Percentiles rank a stretch among this genome's conserved stretches.
These are phyloP conservation scores for Alternaria panax DNA, from an alignment of 2,329 filamentous ascomycete species.

Conservation along the genomic window DNA sequence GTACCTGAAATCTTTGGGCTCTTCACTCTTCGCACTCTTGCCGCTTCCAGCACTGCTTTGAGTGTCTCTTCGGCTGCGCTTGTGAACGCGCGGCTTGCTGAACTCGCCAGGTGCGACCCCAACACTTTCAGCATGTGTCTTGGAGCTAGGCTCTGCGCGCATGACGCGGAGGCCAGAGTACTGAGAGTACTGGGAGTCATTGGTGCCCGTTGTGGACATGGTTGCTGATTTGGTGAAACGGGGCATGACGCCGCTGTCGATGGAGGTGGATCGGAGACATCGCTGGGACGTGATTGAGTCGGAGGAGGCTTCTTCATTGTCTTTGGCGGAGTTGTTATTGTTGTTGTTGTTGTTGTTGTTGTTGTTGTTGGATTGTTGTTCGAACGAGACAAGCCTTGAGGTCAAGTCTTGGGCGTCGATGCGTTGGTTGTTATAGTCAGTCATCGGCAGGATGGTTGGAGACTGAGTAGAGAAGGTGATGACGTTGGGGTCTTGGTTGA, in stretches of 20 bases:
- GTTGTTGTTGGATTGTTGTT: constrained; percentile 8
- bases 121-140: constrained; percentile 24
- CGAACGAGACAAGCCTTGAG: constrained; percentile 28
- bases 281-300: constrained; percentile 23
- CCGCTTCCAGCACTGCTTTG: constrained; percentile 13
- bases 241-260: constrained; percentile 24
- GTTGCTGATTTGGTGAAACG: constrained; percentile 40
- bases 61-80: constrained; percentile 28
- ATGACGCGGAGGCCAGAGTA: constrained; percentile 18
- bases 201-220: constrained; percentile 31
- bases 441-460: constrained; percentile 37
- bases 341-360: neutral
- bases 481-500: constrained; percentile 10
- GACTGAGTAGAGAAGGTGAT: constrained; percentile 10
- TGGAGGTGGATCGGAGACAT: constrained; percentile 41
- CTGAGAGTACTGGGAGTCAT: constrained; percentile 19
- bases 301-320: constrained; percentile 25
- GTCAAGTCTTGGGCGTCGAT: constrained; percentile 37
- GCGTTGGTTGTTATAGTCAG: constrained; percentile 32
- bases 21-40: constrained; percentile 22
- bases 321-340: constrained; percentile 7
- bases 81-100: constrained; percentile 35
- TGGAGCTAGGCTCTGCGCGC: constrained; percentile 20
- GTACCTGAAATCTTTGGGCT: constrained; percentile 40
- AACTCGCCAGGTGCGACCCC: constrained; percentile 36